A percentile compares a stretch with the other conserved stretches of the same genome.
Evolutionary conservation across 257 asterid species (phyloP).

Genomic region (Plantago major): DNA sequence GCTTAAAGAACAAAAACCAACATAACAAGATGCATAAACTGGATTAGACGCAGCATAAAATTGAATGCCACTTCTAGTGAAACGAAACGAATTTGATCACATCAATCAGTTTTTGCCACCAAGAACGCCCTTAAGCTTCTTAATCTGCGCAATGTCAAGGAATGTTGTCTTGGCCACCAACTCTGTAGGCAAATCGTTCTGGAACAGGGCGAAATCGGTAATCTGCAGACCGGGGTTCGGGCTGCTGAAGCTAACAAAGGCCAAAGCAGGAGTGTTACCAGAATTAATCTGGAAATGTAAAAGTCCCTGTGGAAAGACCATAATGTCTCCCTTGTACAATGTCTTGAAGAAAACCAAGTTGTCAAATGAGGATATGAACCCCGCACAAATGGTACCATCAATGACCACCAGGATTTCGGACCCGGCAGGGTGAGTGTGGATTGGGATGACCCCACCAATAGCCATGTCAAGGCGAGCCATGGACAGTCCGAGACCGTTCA

Average conservation of each 20-base stretch:
- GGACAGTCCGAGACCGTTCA: slow-evolving; percentile 70
- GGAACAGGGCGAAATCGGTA: slow-evolving; percentile 57
- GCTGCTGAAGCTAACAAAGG: slow-evolving; percentile 52
- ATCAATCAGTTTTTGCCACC: slow-evolving; percentile 56
- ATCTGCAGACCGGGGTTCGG: slow-evolving; percentile 70
- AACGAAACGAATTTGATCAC: neutral
- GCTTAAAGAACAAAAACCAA: neutral
- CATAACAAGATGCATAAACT: neutral
- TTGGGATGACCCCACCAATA: slow-evolving; percentile 61
- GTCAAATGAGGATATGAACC: slow-evolving; percentile 55
- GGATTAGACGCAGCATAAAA: neutral
- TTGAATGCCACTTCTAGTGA: neutral
- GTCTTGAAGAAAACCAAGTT: slow-evolving; percentile 50
- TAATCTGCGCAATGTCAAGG: slow-evolving; percentile 59
- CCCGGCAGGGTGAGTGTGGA: slow-evolving; percentile 78
- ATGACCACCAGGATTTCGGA: slow-evolving; percentile 55
- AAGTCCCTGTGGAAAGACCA: slow-evolving; percentile 77
- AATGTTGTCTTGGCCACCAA: slow-evolving; percentile 55
- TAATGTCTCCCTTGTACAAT: slow-evolving; percentile 51
- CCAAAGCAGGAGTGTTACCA: slow-evolving; percentile 40
- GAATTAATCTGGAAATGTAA: slow-evolving; percentile 72
- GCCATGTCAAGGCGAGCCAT: slow-evolving; percentile 65
- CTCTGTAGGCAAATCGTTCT: slow-evolving; percentile 75
- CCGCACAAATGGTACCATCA: slow-evolving; percentile 57
- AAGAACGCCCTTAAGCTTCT: slow-evolving; percentile 82